Percentiles rank a stretch among this genome's conserved stretches.
Evolutionary conservation across 1,284 basidiomycete genomes (phyloP).

Genomic region (Apiotrichum domesticum): DNA sequence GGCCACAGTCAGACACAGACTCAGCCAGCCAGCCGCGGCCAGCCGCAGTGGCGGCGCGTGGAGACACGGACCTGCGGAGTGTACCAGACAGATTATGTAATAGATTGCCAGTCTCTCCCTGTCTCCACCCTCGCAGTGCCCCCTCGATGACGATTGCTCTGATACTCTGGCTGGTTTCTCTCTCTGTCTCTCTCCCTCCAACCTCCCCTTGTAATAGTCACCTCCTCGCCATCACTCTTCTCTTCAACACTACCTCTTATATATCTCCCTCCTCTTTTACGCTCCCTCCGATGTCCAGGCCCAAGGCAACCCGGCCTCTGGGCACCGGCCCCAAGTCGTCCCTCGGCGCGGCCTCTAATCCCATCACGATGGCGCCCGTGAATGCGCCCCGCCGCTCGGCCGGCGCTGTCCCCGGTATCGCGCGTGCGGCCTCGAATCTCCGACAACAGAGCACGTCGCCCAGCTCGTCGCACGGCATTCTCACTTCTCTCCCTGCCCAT

Average conservation of each 20-base stretch:
- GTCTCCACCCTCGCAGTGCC: too few species aligned
- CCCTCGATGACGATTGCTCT: not conserved
- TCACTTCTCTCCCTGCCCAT: constrained; percentile 41
- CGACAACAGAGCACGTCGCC: constrained; percentile 30
- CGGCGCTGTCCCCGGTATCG: constrained; percentile 36
- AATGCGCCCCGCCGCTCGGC: constrained; percentile 35
- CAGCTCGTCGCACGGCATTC: not conserved
- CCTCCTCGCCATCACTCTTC: not conserved
- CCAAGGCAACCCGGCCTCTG: constrained; percentile 28
- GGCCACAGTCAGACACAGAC: too few species aligned
- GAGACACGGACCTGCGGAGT: too few species aligned
- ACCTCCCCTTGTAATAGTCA: not conserved
- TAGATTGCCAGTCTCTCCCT: too few species aligned
- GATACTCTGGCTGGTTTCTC: not conserved
- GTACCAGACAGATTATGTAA: too few species aligned
- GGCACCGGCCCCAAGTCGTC: constrained; percentile 32
- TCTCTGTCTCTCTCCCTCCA: not conserved
- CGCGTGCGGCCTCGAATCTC: constrained; percentile 43
- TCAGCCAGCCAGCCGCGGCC: too few species aligned
- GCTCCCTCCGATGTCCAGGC: constrained; percentile 35
- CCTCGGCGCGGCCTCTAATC: constrained; percentile 19
- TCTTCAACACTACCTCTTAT: not conserved
- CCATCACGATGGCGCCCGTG: not conserved
- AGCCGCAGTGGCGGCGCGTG: too few species aligned
- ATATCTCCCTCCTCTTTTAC: too few species aligned